These are phyloP conservation scores for Colletotrichum sp. DNA, from an alignment of 2,329 filamentous ascomycete genomes.

Conservation along the genomic window DNA sequence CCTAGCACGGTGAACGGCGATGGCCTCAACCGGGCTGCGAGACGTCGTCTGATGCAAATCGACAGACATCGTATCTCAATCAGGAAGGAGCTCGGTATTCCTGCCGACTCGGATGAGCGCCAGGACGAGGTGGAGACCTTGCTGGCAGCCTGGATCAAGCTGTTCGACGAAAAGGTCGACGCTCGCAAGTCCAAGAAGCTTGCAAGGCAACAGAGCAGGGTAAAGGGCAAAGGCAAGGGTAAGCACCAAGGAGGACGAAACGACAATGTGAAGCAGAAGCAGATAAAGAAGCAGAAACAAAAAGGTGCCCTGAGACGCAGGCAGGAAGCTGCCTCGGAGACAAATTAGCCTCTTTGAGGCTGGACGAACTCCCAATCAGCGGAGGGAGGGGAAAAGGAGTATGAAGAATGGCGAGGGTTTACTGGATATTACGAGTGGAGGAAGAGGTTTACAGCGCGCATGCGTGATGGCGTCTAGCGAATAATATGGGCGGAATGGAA, in stretches of 20 bases:
- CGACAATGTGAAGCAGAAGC: conserved; percentile 9
- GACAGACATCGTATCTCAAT: conserved; percentile 7
- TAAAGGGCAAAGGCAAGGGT: conserved; percentile 2
- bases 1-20: background rate
- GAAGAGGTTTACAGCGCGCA: background rate
- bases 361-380: background rate
- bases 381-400: background rate
- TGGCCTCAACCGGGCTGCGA: conserved; percentile 20
- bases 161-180: conserved; percentile 8
- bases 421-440: background rate
- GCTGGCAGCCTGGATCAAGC: conserved; percentile 3
- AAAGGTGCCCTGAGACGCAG: conserved; percentile 11
- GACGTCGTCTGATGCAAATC: conserved; percentile 16
- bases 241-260: conserved; percentile 14
- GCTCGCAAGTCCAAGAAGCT: conserved; percentile 10
- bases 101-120: conserved; percentile 14
- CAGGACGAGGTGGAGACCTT: conserved; percentile 10
- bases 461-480: conserved; percentile 12
- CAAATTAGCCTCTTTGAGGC: conserved; percentile 1
- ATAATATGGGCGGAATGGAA: background rate
- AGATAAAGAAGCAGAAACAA: conserved; percentile 19
- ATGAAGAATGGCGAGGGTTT: background rate
- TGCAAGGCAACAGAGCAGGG: conserved; percentile 3
- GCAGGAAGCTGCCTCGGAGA: conserved; percentile 11
- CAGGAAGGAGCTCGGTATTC: conserved; percentile 10